Evolutionary conservation across 768 basidiomycete species (phyloP), one percentile per base, ranked within the genome.

Genomic region (Tulasnella sp.): DNA sequence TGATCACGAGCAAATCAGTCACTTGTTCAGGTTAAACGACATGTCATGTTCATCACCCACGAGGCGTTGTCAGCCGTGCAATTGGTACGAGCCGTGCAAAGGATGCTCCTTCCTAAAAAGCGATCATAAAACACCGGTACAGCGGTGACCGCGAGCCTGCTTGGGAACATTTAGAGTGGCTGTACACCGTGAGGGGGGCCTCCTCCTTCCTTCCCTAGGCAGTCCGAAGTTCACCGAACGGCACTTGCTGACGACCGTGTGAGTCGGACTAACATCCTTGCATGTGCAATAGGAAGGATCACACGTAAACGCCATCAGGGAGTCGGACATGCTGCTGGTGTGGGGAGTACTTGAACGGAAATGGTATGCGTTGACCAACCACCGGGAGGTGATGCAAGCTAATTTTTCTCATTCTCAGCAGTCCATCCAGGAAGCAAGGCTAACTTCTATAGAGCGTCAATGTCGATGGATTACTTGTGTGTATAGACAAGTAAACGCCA

Each of bases 211-310:
- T 69, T 69, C 64, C 16, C 28, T 69, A 31, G 64, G 64, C 34
- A 69, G 34, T 69, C 64, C 64, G 64, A 69, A 37, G 64, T 69
- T 69, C 64, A 69, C 64, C 64, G 64, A 69, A 69, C 64, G 64
- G 64, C 64, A 34, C 64, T 69, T 37, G 64, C 64, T 69, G 64
- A 69, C 64, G 64, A 31, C 1, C 64, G 64, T 69, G 64, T 69
- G 64, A 69, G 64, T 69, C 64, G 31, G 64, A 69, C 64, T 24
- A 69, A 31, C 11, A 31, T 69, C 28, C 34, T 34, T 18, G 64
- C 64, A 69, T 69, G 64, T 69, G 64, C 64, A 69, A 69, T 69
- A 69, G 64, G 64, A 31, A 31, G 28, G n/a, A 37, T 37, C 64
- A 20, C 64, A 69, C 64, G 34, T 37, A 37, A 69, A 69, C 64